A percentile compares a stretch with the other conserved stretches of the same genome.
These are phyloP conservation scores for Termitomyces sp. DNA, from an alignment of 768 basidiomycete species.

Conservation along the genomic window DNA sequence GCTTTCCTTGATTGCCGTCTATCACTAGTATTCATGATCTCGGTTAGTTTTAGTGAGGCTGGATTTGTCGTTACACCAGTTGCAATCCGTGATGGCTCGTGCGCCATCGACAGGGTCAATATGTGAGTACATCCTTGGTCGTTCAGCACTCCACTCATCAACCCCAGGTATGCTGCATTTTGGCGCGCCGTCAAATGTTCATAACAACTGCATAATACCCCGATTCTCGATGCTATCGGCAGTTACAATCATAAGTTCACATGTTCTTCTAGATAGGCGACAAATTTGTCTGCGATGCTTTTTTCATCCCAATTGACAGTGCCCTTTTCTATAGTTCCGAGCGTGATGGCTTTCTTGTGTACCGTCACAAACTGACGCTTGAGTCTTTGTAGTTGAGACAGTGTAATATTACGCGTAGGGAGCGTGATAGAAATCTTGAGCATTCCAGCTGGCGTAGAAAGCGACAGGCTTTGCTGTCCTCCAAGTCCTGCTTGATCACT, in stretches of 20 bases:
- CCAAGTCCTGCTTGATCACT: slow-evolving; percentile 52
- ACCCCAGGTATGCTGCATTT: slow-evolving; percentile 28
- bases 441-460: slow-evolving; percentile 34
- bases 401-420: slow-evolving; percentile 65
- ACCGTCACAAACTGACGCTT: slow-evolving; percentile 90
- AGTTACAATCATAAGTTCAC: slow-evolving; percentile 32
- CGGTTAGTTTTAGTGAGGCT: slow-evolving; percentile 38
- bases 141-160: neutral
- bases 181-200: slow-evolving; percentile 24
- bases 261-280: slow-evolving; percentile 66
- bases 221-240: neutral
- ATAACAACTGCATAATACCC: neutral
- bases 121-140: slow-evolving; percentile 38
- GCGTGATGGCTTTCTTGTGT: slow-evolving; percentile 84
- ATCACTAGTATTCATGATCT: neutral
- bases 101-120: slow-evolving; percentile 62
- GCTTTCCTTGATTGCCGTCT: too few relatives aligned
- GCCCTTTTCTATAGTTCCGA: slow-evolving; percentile 76
- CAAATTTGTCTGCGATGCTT: slow-evolving; percentile 66
- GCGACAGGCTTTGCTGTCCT: slow-evolving; percentile 41
- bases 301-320: slow-evolving; percentile 72
- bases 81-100: slow-evolving; percentile 42
- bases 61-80: slow-evolving; percentile 52
- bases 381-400: slow-evolving; percentile 82
- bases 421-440: slow-evolving; percentile 49